Evolutionary conservation across 352 stramenopile genomes (phyloP), one percentile per base, ranked within the genome.

Genomic region (Globisporangium polare): DNA sequence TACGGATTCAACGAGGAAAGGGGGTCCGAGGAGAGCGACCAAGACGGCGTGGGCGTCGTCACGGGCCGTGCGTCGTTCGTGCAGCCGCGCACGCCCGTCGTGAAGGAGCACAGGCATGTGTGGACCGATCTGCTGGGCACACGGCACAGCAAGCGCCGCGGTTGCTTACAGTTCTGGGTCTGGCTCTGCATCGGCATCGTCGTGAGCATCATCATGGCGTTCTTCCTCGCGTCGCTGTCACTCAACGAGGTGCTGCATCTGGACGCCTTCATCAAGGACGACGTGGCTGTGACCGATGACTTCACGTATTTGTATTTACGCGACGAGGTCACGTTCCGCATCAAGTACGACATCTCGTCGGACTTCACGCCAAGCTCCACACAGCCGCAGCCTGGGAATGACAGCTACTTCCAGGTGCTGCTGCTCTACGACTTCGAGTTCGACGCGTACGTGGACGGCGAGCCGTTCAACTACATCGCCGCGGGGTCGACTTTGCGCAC

Each of bases 1-100:
- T 86, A 80, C 46, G 70, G 90, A 77, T 74, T 80, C 87, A 54
- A 81, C 55, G 61, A 97, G 78, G 79, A 79, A 79, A 27, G 64
- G 4, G 29, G 29, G 17, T 64, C 53, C 12, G 74, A 96, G 78
- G 74, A 96, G 78, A 75, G 83, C 74, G 41, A 70, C 18, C 59
- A 60, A 1, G 66, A 71, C 9, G 54, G 71, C 0, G 63, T 76
- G 0, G 60, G 58, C 1, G 49, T 68, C 0, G 54, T 60, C 24
- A 47, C 52, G 0, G 58, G 73, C 15, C 68, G 69, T 5, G 31
- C 49, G 7, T 76, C 76, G 9, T 79, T 73, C 42, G 73, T 78
- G 13, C 72, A 83, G n/a, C 71, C 77, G 0, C 68, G 77, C 5
- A 72, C 70, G 10, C 68, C 67, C 2, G 62, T 71, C 10, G 31